Conservation (phyloP, 495 filamentous ascomycete genomes). For the Oidiodendron maius region DNA sequence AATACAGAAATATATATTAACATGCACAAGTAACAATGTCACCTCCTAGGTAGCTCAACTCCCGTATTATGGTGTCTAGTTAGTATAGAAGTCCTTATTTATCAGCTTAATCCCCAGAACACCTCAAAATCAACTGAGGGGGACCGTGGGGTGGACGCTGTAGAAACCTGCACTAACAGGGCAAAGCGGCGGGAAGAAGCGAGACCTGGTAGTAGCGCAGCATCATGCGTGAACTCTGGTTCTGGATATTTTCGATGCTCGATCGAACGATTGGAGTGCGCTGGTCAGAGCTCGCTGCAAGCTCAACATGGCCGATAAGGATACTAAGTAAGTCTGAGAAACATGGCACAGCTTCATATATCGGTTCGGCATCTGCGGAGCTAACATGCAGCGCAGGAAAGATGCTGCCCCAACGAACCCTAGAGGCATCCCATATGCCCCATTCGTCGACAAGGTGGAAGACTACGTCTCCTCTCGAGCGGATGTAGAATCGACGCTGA, state of each 20-base stretch:
- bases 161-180: too few species aligned
- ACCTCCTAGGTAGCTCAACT: too few species aligned
- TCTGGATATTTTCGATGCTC: background rate
- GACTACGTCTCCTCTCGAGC: constrained; percentile 84
- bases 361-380: background rate
- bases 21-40: too few species aligned
- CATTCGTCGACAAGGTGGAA: constrained; percentile 93
- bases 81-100: too few species aligned
- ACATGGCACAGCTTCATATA: background rate
- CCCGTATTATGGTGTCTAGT: too few species aligned
- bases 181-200: constrained; percentile 5
- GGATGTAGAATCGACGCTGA: constrained; percentile 84
- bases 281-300: background rate
- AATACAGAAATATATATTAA: too few species aligned
- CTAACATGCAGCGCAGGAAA: constrained; percentile 26
- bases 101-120: too few species aligned
- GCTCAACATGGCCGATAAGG: constrained; percentile 18
- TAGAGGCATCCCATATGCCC: constrained; percentile 88
- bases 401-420: constrained; percentile 69
- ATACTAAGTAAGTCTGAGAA: constrained; percentile 11
- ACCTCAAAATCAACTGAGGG: too few species aligned
- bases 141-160: background rate
- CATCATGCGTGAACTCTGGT: background rate
- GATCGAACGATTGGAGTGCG: constrained; percentile 2
- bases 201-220: background rate